phyloP scores from a whole-genome alignment of 1,139 yeast species.

The Yamadazyma diospyri region DNA sequence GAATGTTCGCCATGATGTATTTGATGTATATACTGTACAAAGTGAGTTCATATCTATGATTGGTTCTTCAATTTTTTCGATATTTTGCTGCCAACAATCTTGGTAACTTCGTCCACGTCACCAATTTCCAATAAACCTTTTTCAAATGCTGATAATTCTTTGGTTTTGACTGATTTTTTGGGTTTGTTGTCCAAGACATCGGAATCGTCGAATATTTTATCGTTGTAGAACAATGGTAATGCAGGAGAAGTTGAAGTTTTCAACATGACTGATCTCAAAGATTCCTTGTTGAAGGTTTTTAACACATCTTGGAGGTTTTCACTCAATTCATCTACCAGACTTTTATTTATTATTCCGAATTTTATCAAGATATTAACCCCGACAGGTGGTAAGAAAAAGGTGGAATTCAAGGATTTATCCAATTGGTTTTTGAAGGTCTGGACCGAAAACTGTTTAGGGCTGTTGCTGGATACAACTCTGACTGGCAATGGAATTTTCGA shows the following conservation, averaged over 20 bases:
- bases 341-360: conserved; percentile 57
- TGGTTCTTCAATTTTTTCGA: conserved; percentile 15
- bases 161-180: conserved; percentile 22
- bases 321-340: conserved; percentile 29
- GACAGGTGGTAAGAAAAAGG: conserved; percentile 68
- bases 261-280: conserved; percentile 58
- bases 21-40: conserved; percentile 4
- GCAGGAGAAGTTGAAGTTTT: conserved; percentile 76
- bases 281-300: conserved; percentile 40
- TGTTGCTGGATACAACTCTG: conserved; percentile 39
- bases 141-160: conserved; percentile 58
- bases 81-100: conserved; percentile 43
- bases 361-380: conserved; percentile 66
- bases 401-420: conserved; percentile 52
- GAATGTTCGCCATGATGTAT: background rate
- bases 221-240: conserved; percentile 74
- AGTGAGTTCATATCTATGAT: background rate
- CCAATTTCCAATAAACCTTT: conserved; percentile 76
- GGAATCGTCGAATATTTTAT: conserved; percentile 47
- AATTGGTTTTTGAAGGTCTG: conserved; percentile 58
- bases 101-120: conserved; percentile 62
- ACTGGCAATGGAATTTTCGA: conserved; percentile 73
- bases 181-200: conserved; percentile 25
- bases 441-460: conserved; percentile 46
- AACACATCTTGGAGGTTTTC: conserved; percentile 60